Base-by-base conservation (phyloP, 2,329 filamentous ascomycete genomes). In the Macrophomina phaseolina region DNA sequence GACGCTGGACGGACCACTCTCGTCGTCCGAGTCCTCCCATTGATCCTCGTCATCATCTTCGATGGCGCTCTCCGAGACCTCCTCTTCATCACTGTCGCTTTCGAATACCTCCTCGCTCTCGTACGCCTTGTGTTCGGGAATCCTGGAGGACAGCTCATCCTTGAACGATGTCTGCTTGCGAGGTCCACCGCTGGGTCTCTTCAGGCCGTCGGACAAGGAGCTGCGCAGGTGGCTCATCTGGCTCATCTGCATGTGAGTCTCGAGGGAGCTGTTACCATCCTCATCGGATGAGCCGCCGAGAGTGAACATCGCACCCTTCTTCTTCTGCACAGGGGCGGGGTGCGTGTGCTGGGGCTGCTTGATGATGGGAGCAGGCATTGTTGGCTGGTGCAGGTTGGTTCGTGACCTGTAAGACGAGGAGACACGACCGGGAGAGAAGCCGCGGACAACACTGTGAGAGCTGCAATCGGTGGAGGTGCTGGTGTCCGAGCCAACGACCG, bases 81-180 rank as follows among this genome's bases (percentile, higher is more conserved):
- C 63, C 61, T 90, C 90, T 55, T 84, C 83, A 30, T 81, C 80
- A 18, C 88, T 86, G 64, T 88, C 87, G 2, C 81, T 84, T 69
- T 85, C 84, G 66, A 87, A 86, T 38, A 86, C 87, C 34, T 84
- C 85, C 67, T 88, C 85, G 69, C 88, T 85, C 60, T 85, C 81
- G 53, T 86, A 79, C 18, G 84, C 82, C 64, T 82, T 84, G 64
- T 70, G 69, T 69, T 87, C 86, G 53, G 83, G 82, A 66, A 91
- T 90, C 7, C 87, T 90, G 67, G 88, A 86, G 16, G 89, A 89
- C 48, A 94, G 86, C 70, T 93, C 88, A 72, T 92, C 90, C 79
- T 89, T 90, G 78, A 97, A 95, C 0, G 93, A 93, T 0, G 92
- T 87, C 67, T 90, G 88, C 84, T 97, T 97, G 82, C 91, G 92